Evolutionary conservation across 176 grass and related monocot genomes (phyloP), one percentile per base, ranked within the genome.

Genomic region (Zoysia pacifica): DNA sequence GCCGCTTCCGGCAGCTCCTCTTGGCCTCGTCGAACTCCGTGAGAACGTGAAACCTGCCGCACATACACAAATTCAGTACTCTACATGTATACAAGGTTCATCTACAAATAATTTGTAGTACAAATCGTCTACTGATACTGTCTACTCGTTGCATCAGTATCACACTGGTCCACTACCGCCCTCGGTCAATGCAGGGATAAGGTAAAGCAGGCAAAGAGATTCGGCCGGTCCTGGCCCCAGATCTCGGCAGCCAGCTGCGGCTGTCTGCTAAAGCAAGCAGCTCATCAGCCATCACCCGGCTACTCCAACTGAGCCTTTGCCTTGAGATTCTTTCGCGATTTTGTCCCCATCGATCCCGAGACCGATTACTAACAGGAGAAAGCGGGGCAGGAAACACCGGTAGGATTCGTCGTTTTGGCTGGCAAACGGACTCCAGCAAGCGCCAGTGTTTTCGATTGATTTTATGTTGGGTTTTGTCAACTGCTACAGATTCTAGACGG

Each of bases 11-110:
- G 83, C 91, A 94, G 88, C 86, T 94, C 62, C 91, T 84, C 64
- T 94, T 94, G 48, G 83, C 80, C 76, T 94, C 88, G 65, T 94
- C 91, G 11, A 94, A 94, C 83, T 94, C 91, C 0, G 86, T 70
- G 3, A 94, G 86, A 67, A 84, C 91, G 72, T 94, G 91, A 20
- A 94, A 94, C 88, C 91, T 94, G n/a, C 7, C 44, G 63, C 19
- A 80, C 40, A 9, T 2, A 59, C 28, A 37, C 48, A 54, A 35
- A 35, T 11, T 28, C 28, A 28, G 55, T 15, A 47, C 28, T 28
- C 38, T 42, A 40, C 20, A 49, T 13, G 5, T 12, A 69, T 11
- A 12, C 1, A 0, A 4, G 9, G 5, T 43, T 43, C 51, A 41
- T 40, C 15, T 42, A 60, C 5, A 7, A 14, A 46, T 28, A 5